A percentile compares a stretch with the other conserved stretches of the same genome.
Evolutionary conservation across 352 stramenopile genomes (phyloP).

Genomic region (Pythium brachiatum): DNA sequence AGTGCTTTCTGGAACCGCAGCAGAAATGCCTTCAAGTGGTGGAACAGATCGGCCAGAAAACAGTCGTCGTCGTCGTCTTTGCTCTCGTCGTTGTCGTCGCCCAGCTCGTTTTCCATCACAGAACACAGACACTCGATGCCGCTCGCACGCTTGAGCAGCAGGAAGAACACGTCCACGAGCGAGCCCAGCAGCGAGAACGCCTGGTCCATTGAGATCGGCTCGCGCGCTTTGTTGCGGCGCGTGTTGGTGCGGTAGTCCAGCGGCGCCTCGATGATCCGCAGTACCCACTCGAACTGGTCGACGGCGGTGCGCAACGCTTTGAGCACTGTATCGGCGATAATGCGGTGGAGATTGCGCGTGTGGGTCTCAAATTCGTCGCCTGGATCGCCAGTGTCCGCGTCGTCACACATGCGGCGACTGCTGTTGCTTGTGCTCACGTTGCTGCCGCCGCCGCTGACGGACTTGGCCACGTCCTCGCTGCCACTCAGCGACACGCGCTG

Average conservation of each 20-base stretch:
- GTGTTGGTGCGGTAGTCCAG: conserved; percentile 27
- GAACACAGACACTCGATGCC: conserved; percentile 39
- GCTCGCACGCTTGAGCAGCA: conserved; percentile 51
- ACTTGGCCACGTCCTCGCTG: conserved; percentile 15
- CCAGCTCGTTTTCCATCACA: conserved; percentile 19
- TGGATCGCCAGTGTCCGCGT: neutral
- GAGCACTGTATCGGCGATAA: conserved; percentile 37
- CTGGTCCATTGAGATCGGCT: conserved; percentile 32
- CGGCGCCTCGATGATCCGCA: conserved; percentile 39
- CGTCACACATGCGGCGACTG: neutral
- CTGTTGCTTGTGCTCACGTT: neutral
- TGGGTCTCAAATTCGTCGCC: conserved; percentile 28
- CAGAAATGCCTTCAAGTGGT: conserved; percentile 48
- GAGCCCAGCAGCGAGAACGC: conserved; percentile 49
- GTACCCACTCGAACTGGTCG: conserved; percentile 50
- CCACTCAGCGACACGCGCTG: conserved; percentile 19
- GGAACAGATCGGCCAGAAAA: conserved; percentile 49
- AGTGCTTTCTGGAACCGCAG: conserved; percentile 49
- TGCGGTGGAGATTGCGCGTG: conserved; percentile 37
- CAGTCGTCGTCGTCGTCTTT: conserved; percentile 24
- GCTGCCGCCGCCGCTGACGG: neutral
- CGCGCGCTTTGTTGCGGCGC: neutral
- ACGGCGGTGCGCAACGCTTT: conserved; percentile 45
- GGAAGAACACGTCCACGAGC: conserved; percentile 53
- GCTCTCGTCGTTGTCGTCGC: conserved; percentile 24